These are phyloP conservation scores for Pluteus cervinus DNA, from an alignment of 768 basidiomycete genomes.

Conservation along the genomic window DNA sequence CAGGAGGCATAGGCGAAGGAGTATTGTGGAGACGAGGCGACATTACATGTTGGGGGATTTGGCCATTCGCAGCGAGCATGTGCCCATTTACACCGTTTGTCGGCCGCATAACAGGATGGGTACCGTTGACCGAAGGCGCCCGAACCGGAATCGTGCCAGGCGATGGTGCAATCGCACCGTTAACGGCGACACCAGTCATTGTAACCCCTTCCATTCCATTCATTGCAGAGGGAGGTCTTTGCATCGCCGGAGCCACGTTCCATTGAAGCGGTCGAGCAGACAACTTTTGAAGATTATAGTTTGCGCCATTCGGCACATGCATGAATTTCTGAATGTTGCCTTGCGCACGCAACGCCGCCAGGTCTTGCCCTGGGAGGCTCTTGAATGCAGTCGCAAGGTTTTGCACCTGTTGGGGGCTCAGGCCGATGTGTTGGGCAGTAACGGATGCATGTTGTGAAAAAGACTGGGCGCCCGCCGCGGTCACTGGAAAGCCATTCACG, in stretches of 20 bases:
- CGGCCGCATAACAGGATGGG: constrained; percentile 37
- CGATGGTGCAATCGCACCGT: constrained; percentile 25
- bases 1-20: constrained; percentile 39
- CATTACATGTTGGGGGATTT: constrained; percentile 39
- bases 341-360: constrained; percentile 28
- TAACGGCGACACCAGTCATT: constrained; percentile 16
- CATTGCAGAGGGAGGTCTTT: constrained; percentile 23
- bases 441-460: constrained; percentile 27
- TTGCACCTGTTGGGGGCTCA: constrained; percentile 57
- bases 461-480: constrained; percentile 29
- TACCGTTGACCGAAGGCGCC: constrained; percentile 53
- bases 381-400: constrained; percentile 52
- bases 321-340: constrained; percentile 35
- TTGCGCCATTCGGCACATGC: constrained; percentile 30
- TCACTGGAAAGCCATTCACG: constrained; percentile 27
- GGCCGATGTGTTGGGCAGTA: constrained; percentile 29
- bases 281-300: constrained; percentile 40
- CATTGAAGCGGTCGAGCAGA: constrained; percentile 35
- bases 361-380: constrained; percentile 31
- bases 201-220: constrained; percentile 34
- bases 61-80: constrained; percentile 28
- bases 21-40: constrained; percentile 47
- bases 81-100: too few relatives aligned
- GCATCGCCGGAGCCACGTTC: constrained; percentile 24
- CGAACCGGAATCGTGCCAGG: constrained; percentile 36